Conservation (phyloP, 2,329 filamentous ascomycete genomes). For the Gyromitra esculenta region DNA sequence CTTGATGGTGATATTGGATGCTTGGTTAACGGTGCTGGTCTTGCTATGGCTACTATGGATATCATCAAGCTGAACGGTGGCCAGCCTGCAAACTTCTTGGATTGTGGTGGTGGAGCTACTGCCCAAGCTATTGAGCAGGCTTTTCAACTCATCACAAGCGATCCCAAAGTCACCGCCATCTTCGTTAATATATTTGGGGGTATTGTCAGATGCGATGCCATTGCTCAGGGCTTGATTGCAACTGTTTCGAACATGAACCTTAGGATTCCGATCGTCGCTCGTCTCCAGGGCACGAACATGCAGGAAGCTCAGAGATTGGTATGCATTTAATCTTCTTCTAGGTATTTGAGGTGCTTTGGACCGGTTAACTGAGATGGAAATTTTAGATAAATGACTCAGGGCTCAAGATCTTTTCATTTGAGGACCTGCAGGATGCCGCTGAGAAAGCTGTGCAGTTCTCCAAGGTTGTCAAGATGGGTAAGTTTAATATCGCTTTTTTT, state of each 20-base stretch:
- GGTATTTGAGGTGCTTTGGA: not conserved
- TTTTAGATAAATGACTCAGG: conserved; percentile 88
- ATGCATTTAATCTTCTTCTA: conserved; percentile 60
- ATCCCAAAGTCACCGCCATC: conserved; percentile 97
- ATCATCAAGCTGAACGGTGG: conserved; percentile 99
- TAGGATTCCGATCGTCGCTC: conserved; percentile 94
- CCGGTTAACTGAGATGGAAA: conserved; percentile 29
- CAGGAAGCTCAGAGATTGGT: conserved; percentile 85
- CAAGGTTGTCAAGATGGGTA: conserved; percentile 98
- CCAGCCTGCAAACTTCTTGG: conserved; percentile 95
- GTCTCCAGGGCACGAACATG: conserved; percentile 98
- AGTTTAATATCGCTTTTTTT: conserved; percentile 60
- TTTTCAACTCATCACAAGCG: conserved; percentile 98
- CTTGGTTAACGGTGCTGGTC: conserved; percentile 97
- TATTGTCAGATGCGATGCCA: conserved; percentile 97
- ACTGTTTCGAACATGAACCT: conserved; percentile 95
- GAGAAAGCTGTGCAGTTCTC: conserved; percentile 99
- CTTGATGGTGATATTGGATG: conserved; percentile 99
- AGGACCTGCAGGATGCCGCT: conserved; percentile 94
- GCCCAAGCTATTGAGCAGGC: conserved; percentile 96
- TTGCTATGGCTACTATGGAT: conserved; percentile 99
- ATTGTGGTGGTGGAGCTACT: conserved; percentile 97
- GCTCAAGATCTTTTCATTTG: conserved; percentile 99
- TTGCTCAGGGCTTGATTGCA: conserved; percentile 93
- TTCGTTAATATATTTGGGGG: conserved; percentile 99